Evolutionary conservation across 805 yeast species (phyloP).

Genomic region (Kazachstania taianensis): DNA sequence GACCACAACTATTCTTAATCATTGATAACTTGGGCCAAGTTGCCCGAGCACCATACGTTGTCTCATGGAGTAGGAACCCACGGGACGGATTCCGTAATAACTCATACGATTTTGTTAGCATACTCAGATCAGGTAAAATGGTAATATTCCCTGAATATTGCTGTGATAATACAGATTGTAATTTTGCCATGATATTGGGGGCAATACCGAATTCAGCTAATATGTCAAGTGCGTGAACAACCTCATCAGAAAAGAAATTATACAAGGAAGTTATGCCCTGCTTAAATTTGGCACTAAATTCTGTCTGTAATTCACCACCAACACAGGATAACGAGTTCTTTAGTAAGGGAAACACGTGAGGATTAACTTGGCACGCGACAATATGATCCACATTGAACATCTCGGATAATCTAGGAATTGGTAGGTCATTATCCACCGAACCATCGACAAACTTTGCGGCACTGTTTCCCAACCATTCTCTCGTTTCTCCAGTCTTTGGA

Average conservation of each 20-base stretch:
- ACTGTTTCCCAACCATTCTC: slow-evolving; percentile 68
- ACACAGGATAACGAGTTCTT: slow-evolving; percentile 55
- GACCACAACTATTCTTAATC: slow-evolving; percentile 79
- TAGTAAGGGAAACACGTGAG: slow-evolving; percentile 86
- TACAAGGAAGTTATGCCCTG: slow-evolving; percentile 43
- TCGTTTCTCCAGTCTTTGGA: slow-evolving; percentile 56
- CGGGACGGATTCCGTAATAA: slow-evolving; percentile 75
- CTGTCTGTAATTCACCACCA: slow-evolving; percentile 60
- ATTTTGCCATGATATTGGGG: slow-evolving; percentile 59
- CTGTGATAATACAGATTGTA: slow-evolving; percentile 71
- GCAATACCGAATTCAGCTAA: slow-evolving; percentile 68
- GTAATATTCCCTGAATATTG: slow-evolving; percentile 91
- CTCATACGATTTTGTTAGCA: slow-evolving; percentile 45
- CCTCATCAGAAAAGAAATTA: slow-evolving; percentile 55
- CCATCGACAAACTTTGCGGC: slow-evolving; percentile 87
- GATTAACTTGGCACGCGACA: slow-evolving; percentile 95
- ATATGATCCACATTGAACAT: slow-evolving; percentile 97
- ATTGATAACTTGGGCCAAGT: slow-evolving; percentile 89
- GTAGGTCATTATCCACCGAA: slow-evolving; percentile 88
- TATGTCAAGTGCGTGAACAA: slow-evolving; percentile 67
- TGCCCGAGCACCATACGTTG: slow-evolving; percentile 77
- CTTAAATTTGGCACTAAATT: slow-evolving; percentile 45
- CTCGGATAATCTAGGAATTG: slow-evolving; percentile 80
- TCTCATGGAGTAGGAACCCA: slow-evolving; percentile 52
- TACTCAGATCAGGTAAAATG: slow-evolving; percentile 65